phyloP scores from a whole-genome alignment of 2,329 filamentous ascomycete genomes.

The Xylariaceae sp. region DNA sequence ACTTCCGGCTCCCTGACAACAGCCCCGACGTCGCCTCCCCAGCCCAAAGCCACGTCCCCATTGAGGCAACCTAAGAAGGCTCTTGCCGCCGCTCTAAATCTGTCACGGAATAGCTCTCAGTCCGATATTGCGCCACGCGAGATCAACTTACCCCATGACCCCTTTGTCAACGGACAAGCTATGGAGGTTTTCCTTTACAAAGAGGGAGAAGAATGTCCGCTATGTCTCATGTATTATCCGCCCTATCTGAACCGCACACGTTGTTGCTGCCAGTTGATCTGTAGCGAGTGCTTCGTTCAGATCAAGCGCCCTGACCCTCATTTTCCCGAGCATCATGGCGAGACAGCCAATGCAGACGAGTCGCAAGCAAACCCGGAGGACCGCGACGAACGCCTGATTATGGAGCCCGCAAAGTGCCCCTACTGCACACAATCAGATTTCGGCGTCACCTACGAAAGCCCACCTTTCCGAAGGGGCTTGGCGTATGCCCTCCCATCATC shows the following conservation, averaged over 20 bases:
- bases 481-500: constrained; percentile 55
- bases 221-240: constrained; percentile 94
- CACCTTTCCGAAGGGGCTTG: constrained; percentile 80
- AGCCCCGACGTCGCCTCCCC: constrained; percentile 48
- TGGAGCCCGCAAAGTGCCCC: constrained; percentile 85
- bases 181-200: constrained; percentile 94
- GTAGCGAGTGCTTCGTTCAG: constrained; percentile 97
- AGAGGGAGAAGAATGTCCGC: constrained; percentile 82
- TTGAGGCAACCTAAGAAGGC: constrained; percentile 87
- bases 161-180: constrained; percentile 88
- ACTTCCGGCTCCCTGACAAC: constrained; percentile 57
- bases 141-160: constrained; percentile 71
- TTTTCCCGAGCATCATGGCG: constrained; percentile 60
- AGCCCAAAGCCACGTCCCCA: constrained; percentile 48
- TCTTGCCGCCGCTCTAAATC: constrained; percentile 71
- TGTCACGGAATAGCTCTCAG: constrained; percentile 68
- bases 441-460: constrained; percentile 89
- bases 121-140: constrained; percentile 72
- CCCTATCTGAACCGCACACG: constrained; percentile 90
- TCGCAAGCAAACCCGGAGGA: constrained; percentile 42
- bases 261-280: constrained; percentile 94
- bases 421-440: constrained; percentile 96
- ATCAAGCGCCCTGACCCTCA: constrained; percentile 81
- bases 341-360: constrained; percentile 32
- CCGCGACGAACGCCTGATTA: constrained; percentile 65